Percentiles rank a stretch among this genome's conserved stretches.
Evolutionary conservation across 495 filamentous ascomycete species (phyloP).

Genomic region (Aspergillus campestris): DNA sequence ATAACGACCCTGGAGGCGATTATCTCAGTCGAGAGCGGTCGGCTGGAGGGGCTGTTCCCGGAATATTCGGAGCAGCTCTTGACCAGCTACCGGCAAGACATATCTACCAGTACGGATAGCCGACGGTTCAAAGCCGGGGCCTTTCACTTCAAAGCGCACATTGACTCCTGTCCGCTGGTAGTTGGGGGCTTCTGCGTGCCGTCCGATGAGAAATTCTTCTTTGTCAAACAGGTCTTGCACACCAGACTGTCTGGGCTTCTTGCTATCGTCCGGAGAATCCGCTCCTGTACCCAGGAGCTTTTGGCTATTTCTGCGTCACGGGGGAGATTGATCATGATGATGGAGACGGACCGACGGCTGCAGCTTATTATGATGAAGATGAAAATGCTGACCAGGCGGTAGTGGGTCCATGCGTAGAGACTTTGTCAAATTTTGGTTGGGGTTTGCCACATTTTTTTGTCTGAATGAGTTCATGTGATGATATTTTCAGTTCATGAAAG

Average conservation of each 20-base stretch:
- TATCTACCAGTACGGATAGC: neutral
- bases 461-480: neutral
- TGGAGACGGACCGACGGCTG: conserved; percentile 30
- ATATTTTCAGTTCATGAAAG: too few species aligned
- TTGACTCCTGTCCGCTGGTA: conserved; percentile 22
- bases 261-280: conserved; percentile 19
- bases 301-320: conserved; percentile 12
- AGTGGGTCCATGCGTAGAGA: neutral
- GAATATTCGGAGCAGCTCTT: conserved; percentile 4
- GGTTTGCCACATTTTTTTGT: neutral
- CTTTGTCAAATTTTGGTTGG: neutral
- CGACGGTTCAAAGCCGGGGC: conserved; percentile 5
- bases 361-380: conserved; percentile 28
- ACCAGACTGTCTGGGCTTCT: conserved; percentile 19
- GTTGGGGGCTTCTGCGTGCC: conserved; percentile 25
- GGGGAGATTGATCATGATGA: conserved; percentile 28
- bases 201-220: conserved; percentile 24
- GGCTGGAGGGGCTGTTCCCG: conserved; percentile 8
- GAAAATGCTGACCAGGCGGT: conserved; percentile 12
- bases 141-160: conserved; percentile 13
- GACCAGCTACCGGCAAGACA: conserved; percentile 3
- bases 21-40: conserved; percentile 9
- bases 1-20: conserved; percentile 20
- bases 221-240: conserved; percentile 26
- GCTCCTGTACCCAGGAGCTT: conserved; percentile 20